Percentiles rank a stretch among this genome's conserved stretches.
phyloP scores from a whole-genome alignment of 2,329 filamentous ascomycete genomes.

The Venturia asperata region DNA sequence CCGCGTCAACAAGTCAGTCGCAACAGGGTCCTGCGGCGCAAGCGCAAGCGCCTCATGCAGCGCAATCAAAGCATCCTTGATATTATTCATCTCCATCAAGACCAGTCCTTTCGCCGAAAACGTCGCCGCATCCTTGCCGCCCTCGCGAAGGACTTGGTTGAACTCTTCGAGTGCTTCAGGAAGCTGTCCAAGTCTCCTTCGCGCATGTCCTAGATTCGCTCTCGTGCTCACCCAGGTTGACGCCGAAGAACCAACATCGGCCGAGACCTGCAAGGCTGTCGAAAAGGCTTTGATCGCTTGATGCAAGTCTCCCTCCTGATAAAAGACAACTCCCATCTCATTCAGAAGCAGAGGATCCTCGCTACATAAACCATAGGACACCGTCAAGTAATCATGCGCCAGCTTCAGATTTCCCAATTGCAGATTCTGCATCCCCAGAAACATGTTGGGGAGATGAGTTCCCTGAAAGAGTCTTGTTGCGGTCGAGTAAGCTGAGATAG shows the following conservation, averaged over 20 bases:
- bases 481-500: slow-evolving; percentile 94
- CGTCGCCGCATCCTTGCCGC: slow-evolving; percentile 69
- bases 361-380: slow-evolving; percentile 74
- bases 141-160: slow-evolving; percentile 76
- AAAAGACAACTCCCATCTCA: slow-evolving; percentile 92
- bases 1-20: slow-evolving; percentile 68
- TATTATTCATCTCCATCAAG: slow-evolving; percentile 66
- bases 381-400: slow-evolving; percentile 89
- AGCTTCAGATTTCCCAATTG: slow-evolving; percentile 91
- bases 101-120: slow-evolving; percentile 81
- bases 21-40: slow-evolving; percentile 70
- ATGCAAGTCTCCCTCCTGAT: slow-evolving; percentile 74
- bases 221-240: slow-evolving; percentile 76
- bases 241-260: slow-evolving; percentile 74
- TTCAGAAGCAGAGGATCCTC: slow-evolving; percentile 82
- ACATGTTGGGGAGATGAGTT: slow-evolving; percentile 90
- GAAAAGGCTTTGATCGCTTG: slow-evolving; percentile 72
- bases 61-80: slow-evolving; percentile 70
- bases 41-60: slow-evolving; percentile 80
- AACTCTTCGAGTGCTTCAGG: slow-evolving; percentile 72
- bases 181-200: slow-evolving; percentile 63
- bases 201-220: slow-evolving; percentile 83
- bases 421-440: slow-evolving; percentile 97
- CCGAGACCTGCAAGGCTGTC: slow-evolving; percentile 67
- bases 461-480: slow-evolving; percentile 93